Conservation (phyloP, 192 early-diverging fungal genomes). For the Neocallimastix lanati region DNA sequence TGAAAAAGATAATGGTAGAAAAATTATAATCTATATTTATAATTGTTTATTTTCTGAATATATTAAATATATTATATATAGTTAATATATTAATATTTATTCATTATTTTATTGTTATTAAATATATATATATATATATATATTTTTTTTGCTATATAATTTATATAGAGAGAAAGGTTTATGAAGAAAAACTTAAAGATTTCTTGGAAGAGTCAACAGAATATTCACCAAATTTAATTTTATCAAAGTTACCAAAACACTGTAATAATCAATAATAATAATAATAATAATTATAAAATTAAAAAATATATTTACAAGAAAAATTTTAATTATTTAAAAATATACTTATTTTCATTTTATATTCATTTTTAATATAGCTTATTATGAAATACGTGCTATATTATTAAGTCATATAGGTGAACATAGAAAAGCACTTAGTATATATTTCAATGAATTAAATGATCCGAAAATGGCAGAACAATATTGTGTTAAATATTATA, state of each 20-base stretch:
- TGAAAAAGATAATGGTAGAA: not conserved
- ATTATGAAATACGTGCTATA: not conserved
- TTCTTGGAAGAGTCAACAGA: not conserved
- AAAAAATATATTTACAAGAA: no score
- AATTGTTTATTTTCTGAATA: no score
- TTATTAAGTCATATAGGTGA: not conserved
- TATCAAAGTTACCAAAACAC: not conserved
- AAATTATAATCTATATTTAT: no score
- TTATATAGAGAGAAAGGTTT: not conserved
- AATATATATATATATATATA: no score
- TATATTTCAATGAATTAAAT: not conserved
- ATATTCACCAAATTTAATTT: not conserved
- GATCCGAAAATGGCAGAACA: not conserved
- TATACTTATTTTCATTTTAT: not conserved
- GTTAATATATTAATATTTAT: no score
- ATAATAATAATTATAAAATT: no score
- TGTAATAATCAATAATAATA: not conserved
- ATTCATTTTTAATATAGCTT: not conserved
- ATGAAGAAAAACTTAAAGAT: not conserved
- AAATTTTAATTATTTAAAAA: no score
- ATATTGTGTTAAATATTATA: not conserved
- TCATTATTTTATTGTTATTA: no score
- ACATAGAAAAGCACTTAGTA: not conserved
- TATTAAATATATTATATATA: no score
- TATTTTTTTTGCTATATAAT: no score